Evolutionary conservation across 495 filamentous ascomycete species (phyloP), one percentile per base, ranked within the genome.

Genomic region (Aspergillus heteromorphus): DNA sequence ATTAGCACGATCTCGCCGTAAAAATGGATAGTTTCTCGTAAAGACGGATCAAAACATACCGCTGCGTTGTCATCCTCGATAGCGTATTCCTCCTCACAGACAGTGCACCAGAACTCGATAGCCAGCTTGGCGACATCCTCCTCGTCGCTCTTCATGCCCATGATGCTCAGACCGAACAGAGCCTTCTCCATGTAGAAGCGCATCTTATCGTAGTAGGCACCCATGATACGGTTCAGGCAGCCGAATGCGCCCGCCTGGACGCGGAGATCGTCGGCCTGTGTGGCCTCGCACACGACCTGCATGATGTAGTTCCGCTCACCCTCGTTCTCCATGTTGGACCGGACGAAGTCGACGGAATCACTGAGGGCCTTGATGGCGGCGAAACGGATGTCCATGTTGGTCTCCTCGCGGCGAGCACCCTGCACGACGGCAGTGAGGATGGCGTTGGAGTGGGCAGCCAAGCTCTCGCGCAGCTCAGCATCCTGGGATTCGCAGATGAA

Each of bases 181-280:
- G 93, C 93, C 81, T 97, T 97, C 81, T 98, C 95, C 93, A 98
- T 98, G 78, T 98, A 98, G 76, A 95, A 97, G 63, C 91, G 83
- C 93, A 98, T 98, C 77, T 96, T 92, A 63, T 97, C 93, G 68
- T 98, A 98, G 76, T 98, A 97, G 36, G 96, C 79, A 54, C 79
- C 88, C 93, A 98, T 98, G 69, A 98, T 96, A 64, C 92, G 83
- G 82, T 97, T 97, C 64, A 98, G 72, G 66, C 95, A 98, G 52
- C 92, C 93, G 65, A 95, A 98, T 13, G 95, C 89, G 54, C 89
- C 91, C 60, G 95, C 89, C 66, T 97, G 92, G 73, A 97, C 92
- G 63, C 91, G 83, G 51, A 80, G 80, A 71, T 98, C 92, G 17
- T 79, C 77, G 55, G 90, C 89, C 72, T 97, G 95, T 47, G 95